Evolutionary conservation across 345 rosid genomes (phyloP).

Genomic region (Acer yangbiense): DNA sequence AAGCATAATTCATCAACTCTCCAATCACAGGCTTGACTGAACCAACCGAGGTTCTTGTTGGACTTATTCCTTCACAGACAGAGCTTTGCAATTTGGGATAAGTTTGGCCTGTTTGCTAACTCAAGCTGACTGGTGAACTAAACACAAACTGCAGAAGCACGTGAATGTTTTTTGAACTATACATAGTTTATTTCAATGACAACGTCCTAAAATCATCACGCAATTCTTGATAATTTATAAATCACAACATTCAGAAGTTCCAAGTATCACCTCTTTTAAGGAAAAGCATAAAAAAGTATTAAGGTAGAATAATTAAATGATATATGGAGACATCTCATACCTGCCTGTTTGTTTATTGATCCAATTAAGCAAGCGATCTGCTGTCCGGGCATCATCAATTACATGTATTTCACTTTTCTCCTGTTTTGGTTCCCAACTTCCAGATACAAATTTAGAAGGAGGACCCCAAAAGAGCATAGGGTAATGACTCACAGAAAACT

Average conservation of each 20-base stretch:
- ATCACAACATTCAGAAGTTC: conserved; percentile 4
- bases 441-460: conserved; percentile 63
- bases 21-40: background rate
- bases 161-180: background rate
- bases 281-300: conserved; percentile 4
- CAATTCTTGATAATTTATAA: conserved; percentile 4
- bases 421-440: conserved; percentile 63
- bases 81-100: background rate
- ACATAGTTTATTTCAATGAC: conserved; percentile 3
- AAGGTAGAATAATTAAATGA: conserved; percentile 13
- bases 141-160: conserved; percentile 11
- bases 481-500: conserved; percentile 78
- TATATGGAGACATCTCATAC: conserved; percentile 40
- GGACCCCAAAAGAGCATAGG: conserved; percentile 95
- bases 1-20: background rate
- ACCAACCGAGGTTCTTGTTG: background rate
- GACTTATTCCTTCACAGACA: background rate
- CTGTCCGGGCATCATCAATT: conserved; percentile 79
- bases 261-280: background rate
- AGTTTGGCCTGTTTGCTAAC: conserved; percentile 4
- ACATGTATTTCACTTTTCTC: conserved; percentile 54
- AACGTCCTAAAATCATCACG: background rate
- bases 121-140: background rate
- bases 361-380: conserved; percentile 83
- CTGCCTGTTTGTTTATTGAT: conserved; percentile 87